Conservation (phyloP, 2,329 filamentous ascomycete genomes). For the Penicillium sp. region DNA sequence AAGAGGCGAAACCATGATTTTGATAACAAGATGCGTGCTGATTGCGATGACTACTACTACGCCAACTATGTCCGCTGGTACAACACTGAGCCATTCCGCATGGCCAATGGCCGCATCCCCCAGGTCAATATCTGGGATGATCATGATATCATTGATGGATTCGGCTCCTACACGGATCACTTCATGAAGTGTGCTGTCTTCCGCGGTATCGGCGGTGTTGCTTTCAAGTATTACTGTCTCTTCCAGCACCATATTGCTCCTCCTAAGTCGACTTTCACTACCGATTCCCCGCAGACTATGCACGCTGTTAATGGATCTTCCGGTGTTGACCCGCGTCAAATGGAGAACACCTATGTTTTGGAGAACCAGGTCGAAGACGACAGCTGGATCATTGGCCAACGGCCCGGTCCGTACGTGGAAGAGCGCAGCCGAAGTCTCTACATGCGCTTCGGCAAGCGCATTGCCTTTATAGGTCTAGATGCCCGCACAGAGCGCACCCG, state of each 20-base stretch:
- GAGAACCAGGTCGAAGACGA: constrained; percentile 59
- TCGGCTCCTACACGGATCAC: constrained; percentile 65
- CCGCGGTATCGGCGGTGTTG: constrained; percentile 61
- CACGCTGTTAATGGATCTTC: constrained; percentile 51
- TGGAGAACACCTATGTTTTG: constrained; percentile 72
- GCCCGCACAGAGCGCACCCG: constrained; percentile 74
- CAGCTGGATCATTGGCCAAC: constrained; percentile 75
- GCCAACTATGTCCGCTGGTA: constrained; percentile 67
- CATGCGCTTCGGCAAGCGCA: constrained; percentile 63
- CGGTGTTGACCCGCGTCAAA: constrained; percentile 66
- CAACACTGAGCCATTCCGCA: constrained; percentile 62
- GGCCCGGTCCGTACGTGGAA: constrained; percentile 67
- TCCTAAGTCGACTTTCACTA: constrained; percentile 80
- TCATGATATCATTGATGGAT: constrained; percentile 66
- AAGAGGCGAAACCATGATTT: constrained; percentile 63
- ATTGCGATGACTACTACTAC: constrained; percentile 63
- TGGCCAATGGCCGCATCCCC: constrained; percentile 61
- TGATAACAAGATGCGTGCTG: constrained; percentile 61
- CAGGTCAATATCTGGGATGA: constrained; percentile 68
- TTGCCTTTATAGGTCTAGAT: constrained; percentile 62
- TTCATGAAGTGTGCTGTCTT: constrained; percentile 68
- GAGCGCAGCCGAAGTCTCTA: constrained; percentile 62
- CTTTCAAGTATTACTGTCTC: constrained; percentile 62
- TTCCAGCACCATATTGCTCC: constrained; percentile 79
- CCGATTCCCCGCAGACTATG: constrained; percentile 63